Evolutionary conservation across 371 early-diverging fungal species (phyloP), one percentile per base, ranked within the genome.

Genomic region (Mucor lusitanicus): DNA sequence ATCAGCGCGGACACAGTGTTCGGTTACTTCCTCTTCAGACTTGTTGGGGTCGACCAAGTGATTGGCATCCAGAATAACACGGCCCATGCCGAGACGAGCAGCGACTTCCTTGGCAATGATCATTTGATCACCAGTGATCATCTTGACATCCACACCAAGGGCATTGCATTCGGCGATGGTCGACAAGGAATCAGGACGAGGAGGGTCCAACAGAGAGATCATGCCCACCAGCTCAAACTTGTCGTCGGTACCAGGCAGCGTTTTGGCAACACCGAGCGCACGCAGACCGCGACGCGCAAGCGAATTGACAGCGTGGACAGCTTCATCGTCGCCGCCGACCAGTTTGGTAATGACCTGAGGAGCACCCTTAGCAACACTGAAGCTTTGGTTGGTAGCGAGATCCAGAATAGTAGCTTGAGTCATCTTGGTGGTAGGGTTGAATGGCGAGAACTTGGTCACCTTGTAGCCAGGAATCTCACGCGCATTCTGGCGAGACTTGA

Each of bases 71-170:
- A 86, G 82, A 74, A 90, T 87, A 37, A 81, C 76, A 63, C 79
- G 79, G 59, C 87, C 87, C 88, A 88, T 84, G 58, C 82, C 82
- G 23, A 88, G 79, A 70, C 87, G 79, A 59, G 81, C 83, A 58
- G 92, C 92, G 30, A 93, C 87, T 66, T 94, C 87, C 74, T 88
- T 88, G 53, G 94, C 94, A 72, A 96, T 93, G 42, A 93, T 89
- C 23, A 90, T 81, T 76, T 94, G 94, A 72, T 94, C 94, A 68
- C 95, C 97, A 21, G 95, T 95, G 70, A 95, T 92, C 95, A 96
- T 95, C 77, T 94, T 89, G 70, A 95, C 94, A 66, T 77, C 68
- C 50, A 91, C 82, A 61, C 91, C 93, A 88, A 76, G 65, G 97
- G 95, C 90, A 61, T 90, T 85, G 64, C 93, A 91, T 46, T 90